Conservation (phyloP, 495 filamentous ascomycete genomes). For the Lophiostoma macrostomum region DNA sequence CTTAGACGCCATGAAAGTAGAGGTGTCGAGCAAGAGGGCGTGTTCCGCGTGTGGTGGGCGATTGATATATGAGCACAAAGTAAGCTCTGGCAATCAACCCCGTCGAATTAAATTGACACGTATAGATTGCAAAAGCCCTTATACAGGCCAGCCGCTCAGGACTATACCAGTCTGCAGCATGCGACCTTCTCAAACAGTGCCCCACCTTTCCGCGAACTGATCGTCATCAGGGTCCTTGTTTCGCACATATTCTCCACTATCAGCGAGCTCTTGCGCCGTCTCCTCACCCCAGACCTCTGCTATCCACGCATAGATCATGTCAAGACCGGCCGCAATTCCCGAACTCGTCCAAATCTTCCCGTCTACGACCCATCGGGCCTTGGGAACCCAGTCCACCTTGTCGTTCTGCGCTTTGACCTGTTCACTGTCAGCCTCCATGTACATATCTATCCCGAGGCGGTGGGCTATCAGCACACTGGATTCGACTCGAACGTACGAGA, state of each 20-base stretch:
- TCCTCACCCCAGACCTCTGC: conserved; percentile 45
- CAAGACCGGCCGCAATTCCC: conserved; percentile 64
- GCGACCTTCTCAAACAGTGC: conserved; percentile 2
- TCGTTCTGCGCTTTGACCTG: conserved; percentile 42
- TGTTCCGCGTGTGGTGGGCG: no score
- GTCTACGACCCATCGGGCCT: conserved; percentile 63
- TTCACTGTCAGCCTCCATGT: conserved; percentile 44
- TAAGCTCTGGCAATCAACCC: no score
- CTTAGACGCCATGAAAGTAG: no score
- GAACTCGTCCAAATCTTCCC: conserved; percentile 67
- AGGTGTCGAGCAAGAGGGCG: no score
- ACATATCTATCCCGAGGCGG: no score
- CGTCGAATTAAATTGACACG: no score
- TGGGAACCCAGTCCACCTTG: conserved; percentile 56
- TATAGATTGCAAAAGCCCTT: no score
- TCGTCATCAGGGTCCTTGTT: conserved; percentile 36
- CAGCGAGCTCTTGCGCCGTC: conserved; percentile 31
- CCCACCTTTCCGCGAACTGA: conserved; percentile 42
- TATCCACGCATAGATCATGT: conserved; percentile 57
- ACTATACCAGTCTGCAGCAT: no score
- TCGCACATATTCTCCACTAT: conserved; percentile 41
- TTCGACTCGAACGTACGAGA: no score
- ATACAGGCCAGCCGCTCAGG: no score
- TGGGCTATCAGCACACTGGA: no score
- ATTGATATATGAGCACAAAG: no score